Base-by-base conservation (phyloP, 129 eudicot species). In the Calendula officinalis region DNA sequence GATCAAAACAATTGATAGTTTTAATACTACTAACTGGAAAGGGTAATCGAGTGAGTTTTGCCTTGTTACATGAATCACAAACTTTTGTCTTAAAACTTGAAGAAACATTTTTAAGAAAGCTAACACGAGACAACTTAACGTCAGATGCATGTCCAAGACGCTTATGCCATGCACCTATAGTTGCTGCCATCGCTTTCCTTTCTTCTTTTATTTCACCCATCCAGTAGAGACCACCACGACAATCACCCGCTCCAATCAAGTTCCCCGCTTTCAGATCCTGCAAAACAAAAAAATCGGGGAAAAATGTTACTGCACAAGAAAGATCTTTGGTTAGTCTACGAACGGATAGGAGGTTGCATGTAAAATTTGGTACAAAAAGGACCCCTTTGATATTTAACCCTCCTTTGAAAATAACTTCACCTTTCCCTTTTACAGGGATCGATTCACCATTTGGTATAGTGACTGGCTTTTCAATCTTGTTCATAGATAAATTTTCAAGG, bases 171-270 rank as follows among this genome's bases (percentile, higher is more conserved):
- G 44, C 6, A 40, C 9, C 44, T 8, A 40, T 8, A 40, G 44
- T 40, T 5, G 12, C 52, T n/a, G 16, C 52, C 52, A 47, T 47
- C 5, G 52, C 52, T 5, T 47, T 47, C 5, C 52, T 47, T 47
- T 41, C 6, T 41, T 41, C 8, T 41, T 41, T 41, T 41, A 41
- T 41, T 41, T 7, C 46, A 2, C 46, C 2, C 46, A 41, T 41
- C 46, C 46, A 41, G 11, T 41, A 41, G 46, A 41, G 46, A 41
- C 46, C 46, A 41, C 46, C 46, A 41, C 9, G 46, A 41, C 46
- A 41, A 41, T 41, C 46, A 41, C 46, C 46, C 46, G 46, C 46
- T 41, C 46, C 46, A 41, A 41, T 41, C 46, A 41, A 41, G 46
- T 5, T 41, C 46, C 46, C 46, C 11, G 46, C 46, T 41, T 41